Percentiles rank a stretch among this genome's conserved stretches.
Conservation (phyloP, 768 basidiomycete genomes). For the Pisolithus albus region DNA sequence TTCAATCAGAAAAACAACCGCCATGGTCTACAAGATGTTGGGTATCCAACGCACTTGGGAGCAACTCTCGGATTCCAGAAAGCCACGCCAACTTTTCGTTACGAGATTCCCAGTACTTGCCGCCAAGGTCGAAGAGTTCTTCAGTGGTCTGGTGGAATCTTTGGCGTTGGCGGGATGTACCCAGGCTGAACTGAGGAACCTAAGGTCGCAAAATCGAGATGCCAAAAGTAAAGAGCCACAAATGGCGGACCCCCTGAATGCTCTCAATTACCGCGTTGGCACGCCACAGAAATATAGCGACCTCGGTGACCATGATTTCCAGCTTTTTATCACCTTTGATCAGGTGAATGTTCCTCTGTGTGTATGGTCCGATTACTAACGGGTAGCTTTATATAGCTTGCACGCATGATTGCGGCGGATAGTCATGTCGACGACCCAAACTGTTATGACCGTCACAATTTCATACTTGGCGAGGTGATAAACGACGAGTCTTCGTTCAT, state of each 20-base stretch:
- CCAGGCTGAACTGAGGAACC: not conserved
- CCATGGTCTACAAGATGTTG: constrained; percentile 65
- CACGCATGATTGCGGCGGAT: constrained; percentile 5
- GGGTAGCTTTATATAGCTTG: not conserved
- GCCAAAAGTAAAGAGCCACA: not conserved
- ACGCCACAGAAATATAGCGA: constrained; percentile 44
- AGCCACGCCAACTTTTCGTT: constrained; percentile 59
- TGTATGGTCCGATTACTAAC: not conserved
- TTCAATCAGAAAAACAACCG: constrained; percentile 54
- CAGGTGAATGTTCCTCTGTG: constrained; percentile 30
- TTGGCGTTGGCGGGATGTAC: constrained; percentile 29
- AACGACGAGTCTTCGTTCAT: constrained; percentile 16
- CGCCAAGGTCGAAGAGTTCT: constrained; percentile 57
- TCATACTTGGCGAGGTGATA: not conserved
- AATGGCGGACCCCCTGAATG: constrained; percentile 19
- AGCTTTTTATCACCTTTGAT: constrained; percentile 58
- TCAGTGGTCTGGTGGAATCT: constrained; percentile 39
- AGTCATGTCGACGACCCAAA: not conserved
- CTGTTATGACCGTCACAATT: no score
- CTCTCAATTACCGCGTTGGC: constrained; percentile 27
- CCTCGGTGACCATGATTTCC: constrained; percentile 52
- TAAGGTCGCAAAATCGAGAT: not conserved
- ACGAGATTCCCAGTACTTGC: constrained; percentile 59
- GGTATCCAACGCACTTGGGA: constrained; percentile 48
- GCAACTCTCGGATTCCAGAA: constrained; percentile 27